Percentiles rank a stretch among this genome's conserved stretches.
These are phyloP conservation scores for Leucosporidium scottii DNA, from an alignment of 768 basidiomycete species.

Conservation along the genomic window DNA sequence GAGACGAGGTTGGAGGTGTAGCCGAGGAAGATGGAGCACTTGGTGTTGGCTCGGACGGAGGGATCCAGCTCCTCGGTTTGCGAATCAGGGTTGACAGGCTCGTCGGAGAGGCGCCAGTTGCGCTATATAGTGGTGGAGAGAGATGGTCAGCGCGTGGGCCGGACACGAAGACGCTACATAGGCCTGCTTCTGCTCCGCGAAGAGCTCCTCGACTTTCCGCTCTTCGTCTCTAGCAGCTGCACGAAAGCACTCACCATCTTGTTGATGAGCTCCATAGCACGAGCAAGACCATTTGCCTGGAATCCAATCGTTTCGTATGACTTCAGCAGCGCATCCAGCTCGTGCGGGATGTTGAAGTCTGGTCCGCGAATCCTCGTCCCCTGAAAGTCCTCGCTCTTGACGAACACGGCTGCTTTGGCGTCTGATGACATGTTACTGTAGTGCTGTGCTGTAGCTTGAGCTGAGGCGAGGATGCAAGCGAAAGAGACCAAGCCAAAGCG, in stretches of 20 bases:
- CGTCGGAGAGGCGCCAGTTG: constrained; percentile 81
- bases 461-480: too few species aligned
- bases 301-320: constrained; percentile 90
- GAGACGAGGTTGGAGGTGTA: constrained; percentile 99
- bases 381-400: constrained; percentile 59
- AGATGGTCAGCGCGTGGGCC: not conserved
- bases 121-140: constrained; percentile 50
- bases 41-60: constrained; percentile 59
- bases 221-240: not conserved
- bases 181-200: not conserved
- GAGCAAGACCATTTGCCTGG: constrained; percentile 87
- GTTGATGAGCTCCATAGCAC: constrained; percentile 82
- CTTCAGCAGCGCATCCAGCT: constrained; percentile 61
- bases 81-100: constrained; percentile 57
- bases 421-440: too few species aligned
- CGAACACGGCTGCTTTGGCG: constrained; percentile 69
- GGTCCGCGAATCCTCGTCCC: constrained; percentile 76
- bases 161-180: not conserved
- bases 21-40: constrained; percentile 86
- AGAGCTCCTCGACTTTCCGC: not conserved
- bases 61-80: constrained; percentile 61
- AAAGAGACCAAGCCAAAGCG: too few species aligned
- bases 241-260: constrained; percentile 62
- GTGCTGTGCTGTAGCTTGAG: too few species aligned
- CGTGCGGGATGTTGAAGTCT: constrained; percentile 63